Base-by-base conservation (phyloP, 2,329 filamentous ascomycete species). In the Massarina eburnea region DNA sequence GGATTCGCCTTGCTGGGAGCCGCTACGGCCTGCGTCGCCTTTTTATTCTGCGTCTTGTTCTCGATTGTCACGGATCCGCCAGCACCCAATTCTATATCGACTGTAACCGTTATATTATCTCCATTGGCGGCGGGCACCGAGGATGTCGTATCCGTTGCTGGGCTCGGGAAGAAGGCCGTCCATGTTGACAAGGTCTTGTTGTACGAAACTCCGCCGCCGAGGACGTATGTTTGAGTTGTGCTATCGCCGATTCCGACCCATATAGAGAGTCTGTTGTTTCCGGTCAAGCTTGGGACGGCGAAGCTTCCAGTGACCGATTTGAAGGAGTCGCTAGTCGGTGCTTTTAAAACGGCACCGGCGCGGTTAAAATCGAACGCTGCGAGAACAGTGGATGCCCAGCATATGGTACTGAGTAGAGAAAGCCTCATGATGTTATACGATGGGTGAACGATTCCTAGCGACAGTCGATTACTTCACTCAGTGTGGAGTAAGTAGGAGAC, bases 301-400 rank as follows among this genome's bases (percentile, higher is more conserved):
- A 62, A 62, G 12, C 57, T 62, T 14, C 59, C 57, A 17, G 50
- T 51, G 8, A 61, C 58, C 6, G 49, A 52, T 8, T 48, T 42
- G 38, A 62, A 61, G 3, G 55, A 54, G 18, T 61, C 53, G 3
- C 57, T 53, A 9, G 45, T 47, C 21, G 59, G 59, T 18, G 58
- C 59, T 50, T 61, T 62, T 39, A 61, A 51, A 10, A 59, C 57
- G 12, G 55, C 59, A 6, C 58, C 58, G 17, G 47, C 59, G 10
- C 58, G 48, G 30, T 61, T 61, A 9, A 48, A 45, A 38, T 62
- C 59, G 39, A 56, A 62, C 6, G 59, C 59, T n/a, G 53, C 59
- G 34, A 45, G 46, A 36, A 43, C 50, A 15, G 35, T 26, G n/a
- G 58, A 47, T 21, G 42, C 26, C 39, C 44, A 54, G 41, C 44